Evolutionary conservation across 352 stramenopile genomes (phyloP), one percentile per base, ranked within the genome.

Genomic region (Pythium coloratum): DNA sequence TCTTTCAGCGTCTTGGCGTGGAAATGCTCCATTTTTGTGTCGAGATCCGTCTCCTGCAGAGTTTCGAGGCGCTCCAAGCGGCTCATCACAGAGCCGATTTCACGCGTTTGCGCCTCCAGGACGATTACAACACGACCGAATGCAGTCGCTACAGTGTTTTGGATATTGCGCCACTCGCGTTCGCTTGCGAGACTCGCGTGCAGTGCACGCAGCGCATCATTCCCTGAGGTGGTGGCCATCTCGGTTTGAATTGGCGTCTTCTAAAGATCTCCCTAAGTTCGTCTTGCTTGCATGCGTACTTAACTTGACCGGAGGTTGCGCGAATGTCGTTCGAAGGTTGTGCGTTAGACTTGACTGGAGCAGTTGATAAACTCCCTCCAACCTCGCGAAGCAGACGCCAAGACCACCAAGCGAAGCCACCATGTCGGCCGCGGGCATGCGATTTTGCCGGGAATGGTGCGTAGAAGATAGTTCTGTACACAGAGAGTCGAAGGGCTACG

Each of bases 361-460:
- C 58, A 66, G 57, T 62, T 70, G 57, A 36, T 40, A n/a, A 55
- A 55, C 44, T 30, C 44, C 55, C 56, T 61, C 64, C 32, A 62
- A 38, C 49, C 28, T 55, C 34, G 42, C 42, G 18, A 63, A 38
- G 30, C 51, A 7, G 18, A 40, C 51, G 54, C 34, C 12, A 56
- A 49, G 58, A 33, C 18, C 28, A 24, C n/a, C 38, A 63, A 69
- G 50, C 46, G 51, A 44, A 65, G 34, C 62, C 61, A 74, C 32
- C 59, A 92, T 92, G 84, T 71, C 88, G 67, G 79, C 88, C 55
- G 86, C 88, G 61, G 86, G 88, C 54, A 96, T 96, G 84, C 88
- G 88, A 64, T 96, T 96, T 73, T 96, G 88, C 75, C 78, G 83
- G 57, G 88, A 96, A 74, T 96, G 88, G 88, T 96, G 63, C 67